These are phyloP conservation scores for Verticillium isaacii DNA, from an alignment of 2,329 filamentous ascomycete species.

Conservation along the genomic window DNA sequence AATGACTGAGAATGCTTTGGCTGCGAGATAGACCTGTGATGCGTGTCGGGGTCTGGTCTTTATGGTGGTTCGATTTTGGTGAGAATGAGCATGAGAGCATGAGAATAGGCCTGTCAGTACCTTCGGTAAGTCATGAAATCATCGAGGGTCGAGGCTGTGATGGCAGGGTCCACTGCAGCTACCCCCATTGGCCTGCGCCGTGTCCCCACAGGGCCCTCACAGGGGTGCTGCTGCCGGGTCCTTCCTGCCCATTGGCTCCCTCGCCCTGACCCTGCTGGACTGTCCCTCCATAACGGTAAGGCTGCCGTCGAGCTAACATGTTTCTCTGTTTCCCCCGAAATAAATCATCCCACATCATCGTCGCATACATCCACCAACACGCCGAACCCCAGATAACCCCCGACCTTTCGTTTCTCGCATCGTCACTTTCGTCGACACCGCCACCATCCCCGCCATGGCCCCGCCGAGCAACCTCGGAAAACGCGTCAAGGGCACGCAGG, in stretches of 20 bases:
- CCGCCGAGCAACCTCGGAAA: slow-evolving; percentile 55
- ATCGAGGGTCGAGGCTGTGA: neutral
- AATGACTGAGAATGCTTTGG: slow-evolving; percentile 1
- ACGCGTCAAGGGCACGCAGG: slow-evolving; percentile 61
- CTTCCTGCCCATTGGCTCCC: slow-evolving; percentile 7
- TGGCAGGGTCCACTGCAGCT: neutral
- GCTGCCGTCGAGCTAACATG: slow-evolving; percentile 1
- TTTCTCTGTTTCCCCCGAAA: neutral
- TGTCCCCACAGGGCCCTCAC: neutral
- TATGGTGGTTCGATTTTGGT: neutral
- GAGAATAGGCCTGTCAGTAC: neutral
- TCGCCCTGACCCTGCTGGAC: neutral
- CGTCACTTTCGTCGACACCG: slow-evolving; percentile 40
- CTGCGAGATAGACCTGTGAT: neutral
- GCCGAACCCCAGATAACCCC: too few species aligned
- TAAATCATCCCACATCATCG: neutral
- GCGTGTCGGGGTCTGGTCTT: neutral
- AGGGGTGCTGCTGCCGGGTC: neutral
- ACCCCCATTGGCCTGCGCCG: neutral
- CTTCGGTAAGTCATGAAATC: neutral
- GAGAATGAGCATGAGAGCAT: neutral
- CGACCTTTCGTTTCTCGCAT: too few species aligned
- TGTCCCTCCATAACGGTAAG: neutral
- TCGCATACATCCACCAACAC: slow-evolving; percentile 3
- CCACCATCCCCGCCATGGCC: slow-evolving; percentile 39